phyloP scores from a whole-genome alignment of 352 stramenopile species.

The Phytopythium mirpurense region DNA sequence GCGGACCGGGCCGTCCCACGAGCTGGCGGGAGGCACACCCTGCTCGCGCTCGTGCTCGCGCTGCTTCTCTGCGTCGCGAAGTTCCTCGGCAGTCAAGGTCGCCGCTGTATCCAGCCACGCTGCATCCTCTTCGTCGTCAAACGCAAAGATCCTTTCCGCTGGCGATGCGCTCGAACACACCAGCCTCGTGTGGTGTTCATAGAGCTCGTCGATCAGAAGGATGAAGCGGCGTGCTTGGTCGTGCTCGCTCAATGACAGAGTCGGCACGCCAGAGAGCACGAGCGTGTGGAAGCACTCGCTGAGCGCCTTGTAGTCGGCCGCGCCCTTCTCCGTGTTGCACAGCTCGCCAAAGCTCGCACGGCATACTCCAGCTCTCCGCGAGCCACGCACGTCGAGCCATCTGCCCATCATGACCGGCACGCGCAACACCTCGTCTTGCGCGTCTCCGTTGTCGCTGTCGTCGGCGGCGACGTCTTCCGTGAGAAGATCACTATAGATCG shows the following conservation, averaged over 20 bases:
- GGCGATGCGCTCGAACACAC: conserved; percentile 46
- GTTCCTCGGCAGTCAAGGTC: conserved; percentile 9
- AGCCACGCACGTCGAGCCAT: conserved; percentile 39
- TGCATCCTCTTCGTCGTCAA: conserved; percentile 40
- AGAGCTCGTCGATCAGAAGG: conserved; percentile 96
- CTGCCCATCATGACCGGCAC: conserved; percentile 83
- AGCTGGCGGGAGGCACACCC: conserved; percentile 54
- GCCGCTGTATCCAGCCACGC: conserved; percentile 20
- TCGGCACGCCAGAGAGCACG: conserved; percentile 87
- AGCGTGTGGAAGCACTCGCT: conserved; percentile 89
- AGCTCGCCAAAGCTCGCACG: conserved; percentile 91
- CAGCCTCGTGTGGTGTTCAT: conserved; percentile 82
- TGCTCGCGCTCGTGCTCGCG: conserved; percentile 23
- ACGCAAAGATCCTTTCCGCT: conserved; percentile 57
- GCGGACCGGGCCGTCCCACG: conserved; percentile 55
- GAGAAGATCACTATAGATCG: conserved; percentile 36
- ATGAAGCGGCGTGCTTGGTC: conserved; percentile 96
- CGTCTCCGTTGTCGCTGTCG: conserved; percentile 11
- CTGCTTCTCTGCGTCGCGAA: conserved; percentile 22
- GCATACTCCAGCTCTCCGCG: conserved; percentile 37
- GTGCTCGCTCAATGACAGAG: conserved; percentile 81
- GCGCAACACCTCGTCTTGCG: conserved; percentile 27
- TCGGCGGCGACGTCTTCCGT: conserved; percentile 3
- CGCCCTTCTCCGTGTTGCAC: conserved; percentile 92
- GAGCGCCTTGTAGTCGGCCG: conserved; percentile 94